Evolutionary conservation across 192 early-diverging fungal genomes (phyloP).

Genomic region (Backusella mclennaniae): DNA sequence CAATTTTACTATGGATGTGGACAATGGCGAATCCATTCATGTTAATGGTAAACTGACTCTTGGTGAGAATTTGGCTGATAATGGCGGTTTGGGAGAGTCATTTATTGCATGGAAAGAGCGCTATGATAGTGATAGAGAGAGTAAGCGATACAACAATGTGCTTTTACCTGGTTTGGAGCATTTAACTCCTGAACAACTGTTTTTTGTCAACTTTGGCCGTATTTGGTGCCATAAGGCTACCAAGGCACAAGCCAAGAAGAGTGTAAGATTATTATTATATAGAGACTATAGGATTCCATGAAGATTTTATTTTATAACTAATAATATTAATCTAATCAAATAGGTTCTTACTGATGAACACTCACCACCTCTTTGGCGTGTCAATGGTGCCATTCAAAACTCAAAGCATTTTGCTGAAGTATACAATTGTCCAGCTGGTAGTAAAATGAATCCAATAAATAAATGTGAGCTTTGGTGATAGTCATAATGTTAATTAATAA

Average conservation of each 20-base stretch:
- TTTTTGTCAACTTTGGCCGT: conserved; percentile 67
- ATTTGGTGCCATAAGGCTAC: conserved; percentile 59
- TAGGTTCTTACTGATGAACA: conserved; percentile 69
- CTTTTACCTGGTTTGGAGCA: conserved; percentile 47
- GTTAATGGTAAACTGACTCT: conserved; percentile 58
- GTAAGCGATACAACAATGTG: conserved; percentile 24
- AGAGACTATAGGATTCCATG: no score
- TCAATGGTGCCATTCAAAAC: conserved; percentile 69
- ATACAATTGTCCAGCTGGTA: conserved; percentile 60
- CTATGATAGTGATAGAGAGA: conserved; percentile 29
- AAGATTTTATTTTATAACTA: background rate
- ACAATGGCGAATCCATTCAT: conserved; percentile 39
- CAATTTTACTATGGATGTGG: conserved; percentile 46
- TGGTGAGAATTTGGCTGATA: conserved; percentile 70
- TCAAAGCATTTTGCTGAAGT: conserved; percentile 65
- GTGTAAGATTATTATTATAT: conserved; percentile 27
- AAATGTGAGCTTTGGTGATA: conserved; percentile 50
- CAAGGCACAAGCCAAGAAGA: conserved; percentile 43
- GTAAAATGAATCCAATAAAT: conserved; percentile 68
- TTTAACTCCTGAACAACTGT: conserved; percentile 59
- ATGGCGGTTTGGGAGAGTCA: conserved; percentile 55
- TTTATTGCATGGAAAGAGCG: conserved; percentile 38
- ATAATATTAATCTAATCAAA: background rate
- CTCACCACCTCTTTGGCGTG: conserved; percentile 60
- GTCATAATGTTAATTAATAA: background rate